Evolutionary conservation across 495 filamentous ascomycete genomes (phyloP), one percentile per base, ranked within the genome.

Genomic region (Amphirosellinia nigrospora): DNA sequence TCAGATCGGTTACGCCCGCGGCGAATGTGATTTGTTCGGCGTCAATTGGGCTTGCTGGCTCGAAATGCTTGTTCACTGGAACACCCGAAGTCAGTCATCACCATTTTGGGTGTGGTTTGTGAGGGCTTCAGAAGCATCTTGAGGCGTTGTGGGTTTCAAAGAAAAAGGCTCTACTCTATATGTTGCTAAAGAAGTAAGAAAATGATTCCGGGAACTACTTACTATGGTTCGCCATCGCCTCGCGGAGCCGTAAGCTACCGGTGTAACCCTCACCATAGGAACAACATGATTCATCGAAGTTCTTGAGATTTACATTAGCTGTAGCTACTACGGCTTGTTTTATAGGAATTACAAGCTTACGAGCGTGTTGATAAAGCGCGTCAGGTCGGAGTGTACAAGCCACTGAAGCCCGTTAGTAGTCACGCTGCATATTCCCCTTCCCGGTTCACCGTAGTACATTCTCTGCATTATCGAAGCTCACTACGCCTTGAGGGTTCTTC

Each of bases 1-100:
- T 81, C 0, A 86, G 73, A 2, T 77, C 71, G 0, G 86, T 85
- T 1, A 86, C 79, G 0, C 87, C 87, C 38, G 83, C 82, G 1
- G 85, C 82, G 38, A 85, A 75, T 7, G 81, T 71, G 26, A 89
- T 59, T 36, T 89, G 70, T 9, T 78, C 74, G 7, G 79, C 46
- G 13, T 79, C 70, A 15, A 89, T 59, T 3, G 81, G 75, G 0
- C 48, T 63, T 32, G 73, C 63, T 0, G 86, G 84, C 1, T 80
- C 73, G 64, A 88, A 80, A 53, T 85, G 70, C 3, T 60, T 68
- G 53, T 82, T 87, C 43, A 88, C 23, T 50, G 11, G 46, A 26
- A 50, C 7, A 10, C 46, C 23, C 46, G 2, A 21, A 23, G n/a
- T 50, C 15, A 50, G 46, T 50, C 23, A 50, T 50, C 46, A 9